Evolutionary conservation across 495 filamentous ascomycete species (phyloP).

Genomic region (Penicillium odoratum): DNA sequence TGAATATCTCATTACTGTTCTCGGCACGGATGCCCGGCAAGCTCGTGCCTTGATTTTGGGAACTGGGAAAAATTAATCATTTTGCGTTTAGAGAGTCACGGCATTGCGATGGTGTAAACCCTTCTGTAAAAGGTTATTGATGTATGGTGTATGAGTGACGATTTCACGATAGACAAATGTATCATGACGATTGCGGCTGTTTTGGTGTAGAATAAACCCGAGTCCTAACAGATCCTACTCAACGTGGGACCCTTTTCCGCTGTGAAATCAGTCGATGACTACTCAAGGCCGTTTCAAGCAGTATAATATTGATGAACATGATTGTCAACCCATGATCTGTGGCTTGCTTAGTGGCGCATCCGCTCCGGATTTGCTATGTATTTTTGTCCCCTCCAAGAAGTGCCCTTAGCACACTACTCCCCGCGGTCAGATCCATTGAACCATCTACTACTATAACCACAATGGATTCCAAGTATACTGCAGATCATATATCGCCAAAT

Average conservation of each 20-base stretch:
- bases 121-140: constrained; percentile 14
- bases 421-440: too few species aligned
- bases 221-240: not conserved
- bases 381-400: too few species aligned
- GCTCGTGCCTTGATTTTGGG: constrained; percentile 44
- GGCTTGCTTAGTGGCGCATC: too few species aligned
- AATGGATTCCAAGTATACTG: constrained; percentile 29
- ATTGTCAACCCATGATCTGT: too few species aligned
- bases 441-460: too few species aligned
- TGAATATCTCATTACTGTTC: constrained; percentile 53
- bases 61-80: constrained; percentile 19
- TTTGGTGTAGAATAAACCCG: not conserved
- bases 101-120: constrained; percentile 11
- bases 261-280: too few species aligned
- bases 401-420: too few species aligned
- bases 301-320: too few species aligned
- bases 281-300: too few species aligned
- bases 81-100: constrained; percentile 5
- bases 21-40: constrained; percentile 48
- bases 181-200: constrained; percentile 29
- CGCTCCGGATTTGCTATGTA: too few species aligned
- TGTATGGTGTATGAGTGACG: constrained; percentile 44
- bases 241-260: too few species aligned
- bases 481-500: constrained; percentile 35
- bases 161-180: constrained; percentile 48